A percentile compares a stretch with the other conserved stretches of the same genome.
These are phyloP conservation scores for Pugionium dolabratum DNA, from an alignment of 345 rosid genomes.

Conservation along the genomic window DNA sequence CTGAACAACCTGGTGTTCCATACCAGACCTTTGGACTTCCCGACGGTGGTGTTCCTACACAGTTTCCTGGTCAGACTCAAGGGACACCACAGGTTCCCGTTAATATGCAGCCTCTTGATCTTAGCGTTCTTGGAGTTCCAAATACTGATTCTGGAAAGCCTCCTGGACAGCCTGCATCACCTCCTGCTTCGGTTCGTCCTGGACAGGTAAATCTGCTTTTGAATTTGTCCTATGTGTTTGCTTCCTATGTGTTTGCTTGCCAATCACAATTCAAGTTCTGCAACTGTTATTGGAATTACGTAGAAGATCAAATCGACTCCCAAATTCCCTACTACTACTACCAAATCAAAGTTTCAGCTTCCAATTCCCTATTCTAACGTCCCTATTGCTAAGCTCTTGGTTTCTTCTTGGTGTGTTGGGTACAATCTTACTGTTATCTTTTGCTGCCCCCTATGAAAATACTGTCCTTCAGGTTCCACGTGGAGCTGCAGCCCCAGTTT, in stretches of 20 bases:
- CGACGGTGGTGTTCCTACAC: conserved; percentile 88
- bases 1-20: conserved; percentile 53
- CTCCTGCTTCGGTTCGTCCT: conserved; percentile 77
- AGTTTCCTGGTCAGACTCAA: conserved; percentile 49
- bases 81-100: conserved; percentile 48
- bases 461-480: conserved; percentile 69
- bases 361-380: too few relatives aligned
- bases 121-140: conserved; percentile 81
- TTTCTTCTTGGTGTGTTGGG: too few relatives aligned
- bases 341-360: too few relatives aligned
- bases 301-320: neutral
- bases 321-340: too few relatives aligned
- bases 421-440: conserved; percentile 18
- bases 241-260: conserved; percentile 1
- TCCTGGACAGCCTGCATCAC: conserved; percentile 50
- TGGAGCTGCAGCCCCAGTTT: conserved; percentile 86
- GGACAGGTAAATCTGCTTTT: conserved; percentile 67
- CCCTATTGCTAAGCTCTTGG: too few relatives aligned
- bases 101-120: conserved; percentile 87
- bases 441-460: neutral
- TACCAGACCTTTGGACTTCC: conserved; percentile 67
- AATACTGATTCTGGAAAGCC: conserved; percentile 73
- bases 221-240: conserved; percentile 1
- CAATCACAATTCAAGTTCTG: conserved; percentile 8
- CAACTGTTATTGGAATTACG: neutral